A percentile compares a stretch with the other conserved stretches of the same genome.
These are phyloP conservation scores for Blastobotrys proliferans DNA, from an alignment of 1,139 yeast genomes.

Conservation along the genomic window DNA sequence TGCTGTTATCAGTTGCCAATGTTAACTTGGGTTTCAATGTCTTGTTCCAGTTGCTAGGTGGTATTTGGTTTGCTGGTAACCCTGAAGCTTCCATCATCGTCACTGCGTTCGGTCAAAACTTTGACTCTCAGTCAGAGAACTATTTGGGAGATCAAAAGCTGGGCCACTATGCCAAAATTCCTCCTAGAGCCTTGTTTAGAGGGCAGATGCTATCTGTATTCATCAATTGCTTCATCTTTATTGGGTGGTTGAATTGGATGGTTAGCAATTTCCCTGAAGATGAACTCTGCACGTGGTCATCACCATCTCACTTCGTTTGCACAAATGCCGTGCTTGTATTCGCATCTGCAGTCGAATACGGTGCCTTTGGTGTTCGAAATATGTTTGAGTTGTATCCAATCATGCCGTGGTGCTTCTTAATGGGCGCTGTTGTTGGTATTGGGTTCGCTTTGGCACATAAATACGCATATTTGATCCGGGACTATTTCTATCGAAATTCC, in stretches of 20 bases:
- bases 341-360: slow-evolving; percentile 55
- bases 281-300: slow-evolving; percentile 46
- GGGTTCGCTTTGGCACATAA: slow-evolving; percentile 4
- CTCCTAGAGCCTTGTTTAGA: slow-evolving; percentile 58
- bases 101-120: slow-evolving; percentile 55
- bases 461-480: background rate
- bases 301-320: slow-evolving; percentile 35
- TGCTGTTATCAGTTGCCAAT: slow-evolving; percentile 51
- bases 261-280: slow-evolving; percentile 37
- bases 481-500: background rate
- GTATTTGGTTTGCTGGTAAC: slow-evolving; percentile 61
- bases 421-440: slow-evolving; percentile 32
- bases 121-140: slow-evolving; percentile 47
- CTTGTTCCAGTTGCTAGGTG: slow-evolving; percentile 55
- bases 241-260: slow-evolving; percentile 55
- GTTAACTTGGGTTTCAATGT: slow-evolving; percentile 52
- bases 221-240: slow-evolving; percentile 40
- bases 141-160: slow-evolving; percentile 48
- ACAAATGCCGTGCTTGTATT: slow-evolving; percentile 43
- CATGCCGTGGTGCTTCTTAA: slow-evolving; percentile 42
- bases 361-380: slow-evolving; percentile 60
- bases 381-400: slow-evolving; percentile 48
- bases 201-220: slow-evolving; percentile 48
- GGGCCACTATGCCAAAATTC: slow-evolving; percentile 58
- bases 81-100: slow-evolving; percentile 55